phyloP scores from a whole-genome alignment of 805 yeast genomes.

The Wickerhamomyces alni region DNA sequence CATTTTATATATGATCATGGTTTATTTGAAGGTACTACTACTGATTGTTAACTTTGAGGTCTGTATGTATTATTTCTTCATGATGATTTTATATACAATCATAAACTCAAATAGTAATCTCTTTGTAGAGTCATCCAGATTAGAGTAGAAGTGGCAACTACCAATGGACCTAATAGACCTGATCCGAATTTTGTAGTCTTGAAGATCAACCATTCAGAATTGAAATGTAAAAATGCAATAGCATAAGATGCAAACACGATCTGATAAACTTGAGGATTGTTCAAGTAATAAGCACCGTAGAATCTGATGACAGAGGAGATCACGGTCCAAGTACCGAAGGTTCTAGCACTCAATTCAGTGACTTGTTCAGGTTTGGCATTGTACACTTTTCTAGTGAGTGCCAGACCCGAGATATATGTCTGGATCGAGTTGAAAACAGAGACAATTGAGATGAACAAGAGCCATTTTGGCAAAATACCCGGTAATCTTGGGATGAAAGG shows the following conservation, averaged over 20 bases:
- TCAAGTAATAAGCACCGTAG: slow-evolving; percentile 77
- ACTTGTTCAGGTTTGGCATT: slow-evolving; percentile 56
- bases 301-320: slow-evolving; percentile 78
- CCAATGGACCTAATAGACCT: slow-evolving; percentile 84
- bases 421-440: slow-evolving; percentile 88
- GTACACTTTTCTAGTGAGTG: slow-evolving; percentile 77
- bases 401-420: slow-evolving; percentile 69
- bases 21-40: too few species aligned
- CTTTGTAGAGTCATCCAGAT: slow-evolving; percentile 77
- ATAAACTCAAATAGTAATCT: slow-evolving; percentile 40
- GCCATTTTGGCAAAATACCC: slow-evolving; percentile 72
- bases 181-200: slow-evolving; percentile 79
- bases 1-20: too few species aligned
- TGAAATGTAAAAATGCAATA: slow-evolving; percentile 81
- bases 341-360: slow-evolving; percentile 76
- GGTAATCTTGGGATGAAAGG: slow-evolving; percentile 35
- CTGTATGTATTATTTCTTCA: neutral
- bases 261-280: slow-evolving; percentile 65
- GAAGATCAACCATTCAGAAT: slow-evolving; percentile 73
- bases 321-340: slow-evolving; percentile 98
- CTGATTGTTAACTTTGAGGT: too few species aligned
- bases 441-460: slow-evolving; percentile 78
- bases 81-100: neutral
- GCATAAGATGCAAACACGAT: slow-evolving; percentile 74
- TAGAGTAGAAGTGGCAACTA: slow-evolving; percentile 70